These are phyloP conservation scores for Capsella bursapastoris DNA, from an alignment of 345 rosid species.

Conservation along the genomic window DNA sequence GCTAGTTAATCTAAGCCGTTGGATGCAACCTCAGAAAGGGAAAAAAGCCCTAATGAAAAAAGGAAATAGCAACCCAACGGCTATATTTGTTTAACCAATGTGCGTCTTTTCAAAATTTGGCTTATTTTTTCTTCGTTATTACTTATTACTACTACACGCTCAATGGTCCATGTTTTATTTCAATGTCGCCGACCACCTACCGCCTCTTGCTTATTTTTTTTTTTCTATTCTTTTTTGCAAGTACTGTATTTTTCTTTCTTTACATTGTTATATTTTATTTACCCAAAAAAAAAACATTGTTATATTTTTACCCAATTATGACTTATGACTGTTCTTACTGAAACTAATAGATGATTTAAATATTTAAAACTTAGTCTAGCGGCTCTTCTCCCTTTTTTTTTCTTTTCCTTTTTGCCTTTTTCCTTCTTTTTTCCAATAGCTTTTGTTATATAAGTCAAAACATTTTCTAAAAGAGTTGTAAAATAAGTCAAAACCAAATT, in stretches of 20 bases:
- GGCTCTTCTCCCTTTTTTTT: constrained; percentile 23
- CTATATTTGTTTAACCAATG: constrained; percentile 43
- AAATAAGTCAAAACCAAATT: neutral
- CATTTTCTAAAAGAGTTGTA: neutral
- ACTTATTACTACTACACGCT: constrained; percentile 1
- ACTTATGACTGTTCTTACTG: neutral
- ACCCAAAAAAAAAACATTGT: no score
- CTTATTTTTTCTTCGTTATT: constrained; percentile 34
- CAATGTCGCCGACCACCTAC: constrained; percentile 40
- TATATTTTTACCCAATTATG: neutral
- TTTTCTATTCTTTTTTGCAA: no score
- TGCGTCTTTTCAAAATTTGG: constrained; percentile 45
- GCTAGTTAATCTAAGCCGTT: constrained; percentile 73
- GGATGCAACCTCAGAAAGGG: constrained; percentile 43
- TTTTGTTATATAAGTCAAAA: neutral
- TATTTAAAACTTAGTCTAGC: neutral
- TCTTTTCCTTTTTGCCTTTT: neutral
- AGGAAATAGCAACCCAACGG: constrained; percentile 49
- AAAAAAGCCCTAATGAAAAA: constrained; percentile 27
- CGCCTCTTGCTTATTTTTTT: neutral
- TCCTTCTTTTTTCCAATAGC: neutral
- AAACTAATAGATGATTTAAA: neutral
- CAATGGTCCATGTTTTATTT: constrained; percentile 25
- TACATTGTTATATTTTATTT: no score
- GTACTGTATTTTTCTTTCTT: no score